Base-by-base conservation (phyloP, 257 asterid species). In the Scutellaria barbata region DNA sequence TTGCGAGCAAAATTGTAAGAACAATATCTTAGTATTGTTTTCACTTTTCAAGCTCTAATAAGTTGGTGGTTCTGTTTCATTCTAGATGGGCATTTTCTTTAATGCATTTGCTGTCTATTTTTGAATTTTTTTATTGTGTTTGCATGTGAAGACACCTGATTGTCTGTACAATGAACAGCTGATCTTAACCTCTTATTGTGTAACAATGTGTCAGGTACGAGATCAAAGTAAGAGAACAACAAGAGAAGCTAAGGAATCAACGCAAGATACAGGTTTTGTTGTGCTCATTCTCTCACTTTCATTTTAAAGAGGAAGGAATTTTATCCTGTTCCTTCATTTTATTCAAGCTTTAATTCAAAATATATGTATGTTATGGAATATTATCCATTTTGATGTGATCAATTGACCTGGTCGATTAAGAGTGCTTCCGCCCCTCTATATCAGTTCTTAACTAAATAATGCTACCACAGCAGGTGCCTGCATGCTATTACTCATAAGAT, bases 1-100 rank as follows among this genome's bases (percentile, higher is more conserved):
- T 63, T 93, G 78, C 86, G 98, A 60, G 97, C 99, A 72, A 95
- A 92, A 88, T 65, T 95, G 99, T 95, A 91, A 92, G 41, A 69
- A 10, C 14, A 68, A 51, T 66, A 16, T 60, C 51, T 67, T 58
- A 5, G 9, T 30, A 41, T 62, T 48, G 16, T 42, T 46, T 53
- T 66, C 45, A 62, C 30, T 30, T 30, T 30, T 30, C 35, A 30
- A 5, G 35, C 35, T 66, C 39, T 63, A 8, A 65, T 30, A 40
- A 22, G 61, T 59, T 76, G 75, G 52, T 56, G 72, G 8, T 68
- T 52, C 18, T 10, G 63, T n/a, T 68, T 67, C 41, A 12, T 74
- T 62, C 46, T 71, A 72, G 78, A 62, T 71, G 35, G 46, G 43
- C 55, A 56, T 55, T 46, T 17, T 43, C 37, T 66, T 48, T 71